Percentiles rank a stretch among this genome's conserved stretches.
These are phyloP conservation scores for Tetradesmus lagerheimii DNA, from an alignment of 139 green algal species.

Conservation along the genomic window DNA sequence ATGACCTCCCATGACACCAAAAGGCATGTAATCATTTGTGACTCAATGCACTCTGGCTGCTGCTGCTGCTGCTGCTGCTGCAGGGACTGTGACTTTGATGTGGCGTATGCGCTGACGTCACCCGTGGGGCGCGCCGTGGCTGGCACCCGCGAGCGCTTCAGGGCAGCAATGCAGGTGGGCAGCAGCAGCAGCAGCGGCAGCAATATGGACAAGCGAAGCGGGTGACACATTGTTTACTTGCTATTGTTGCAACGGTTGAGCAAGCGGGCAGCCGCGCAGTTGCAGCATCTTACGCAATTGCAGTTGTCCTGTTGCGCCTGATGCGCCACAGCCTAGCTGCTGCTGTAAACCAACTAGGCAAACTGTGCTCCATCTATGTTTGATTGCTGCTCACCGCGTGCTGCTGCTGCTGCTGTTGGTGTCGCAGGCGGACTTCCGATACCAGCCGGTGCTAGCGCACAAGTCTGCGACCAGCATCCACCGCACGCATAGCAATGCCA, in stretches of 20 bases:
- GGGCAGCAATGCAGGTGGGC: conserved; percentile 1
- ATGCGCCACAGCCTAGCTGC: too few relatives aligned
- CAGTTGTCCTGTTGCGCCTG: too few relatives aligned
- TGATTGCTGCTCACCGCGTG: too few relatives aligned
- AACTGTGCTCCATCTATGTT: too few relatives aligned
- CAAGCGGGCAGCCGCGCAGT: too few relatives aligned
- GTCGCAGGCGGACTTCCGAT: conserved; percentile 20
- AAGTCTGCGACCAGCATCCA: conserved; percentile 11
- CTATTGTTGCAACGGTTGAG: background rate
- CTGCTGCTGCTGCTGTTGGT: background rate
- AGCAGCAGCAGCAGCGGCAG: too few relatives aligned
- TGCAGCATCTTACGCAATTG: too few relatives aligned
- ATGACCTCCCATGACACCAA: too few relatives aligned
- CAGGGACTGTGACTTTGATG: conserved; percentile 48
- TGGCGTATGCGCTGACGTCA: conserved; percentile 44
- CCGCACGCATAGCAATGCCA: conserved; percentile 24
- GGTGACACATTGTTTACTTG: too few relatives aligned
- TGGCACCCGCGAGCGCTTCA: conserved; percentile 32
- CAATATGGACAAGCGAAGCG: too few relatives aligned
- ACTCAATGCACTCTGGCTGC: background rate
- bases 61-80: background rate
- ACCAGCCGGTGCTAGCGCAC: conserved; percentile 36
- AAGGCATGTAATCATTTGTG: too few relatives aligned
- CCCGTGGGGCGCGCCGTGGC: conserved; percentile 42
- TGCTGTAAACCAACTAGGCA: too few relatives aligned